Base-by-base conservation (phyloP, 208 protist genomes). In the Tritrichomonas musculus region DNA sequence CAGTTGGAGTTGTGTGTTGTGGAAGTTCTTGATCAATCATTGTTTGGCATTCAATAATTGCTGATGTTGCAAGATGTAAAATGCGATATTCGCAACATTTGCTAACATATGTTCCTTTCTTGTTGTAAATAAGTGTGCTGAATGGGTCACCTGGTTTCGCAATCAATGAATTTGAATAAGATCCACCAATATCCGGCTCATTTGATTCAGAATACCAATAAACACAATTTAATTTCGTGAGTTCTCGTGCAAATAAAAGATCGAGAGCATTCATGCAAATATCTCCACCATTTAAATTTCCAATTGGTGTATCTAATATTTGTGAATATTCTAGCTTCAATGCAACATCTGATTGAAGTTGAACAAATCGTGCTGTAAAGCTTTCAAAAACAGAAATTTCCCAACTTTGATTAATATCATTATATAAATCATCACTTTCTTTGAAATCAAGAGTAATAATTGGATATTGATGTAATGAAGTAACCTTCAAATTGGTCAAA, bases 1-100 rank as follows among this genome's bases (percentile, higher is more conserved):
- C 5, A 39, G 41, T 33, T 39, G 77, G 77, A 88, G 47, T 30
- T 39, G 33, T 47, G n/a, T 88, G 77, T 11, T 44, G 14, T 55
- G 77, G 77, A 20, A 88, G 30, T 8, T 30, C 33, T 57, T 50
- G 44, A 30, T 88, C 77, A 57, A 88, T 53, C 27, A 88, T 27
- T 55, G 77, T n/a, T 47, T 88, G 77, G n/a, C 77, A 49, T 57
- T 88, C 77, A 49, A 88, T 88, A 50, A 88, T 47, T 39, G 77
- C 77, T 39, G 77, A 57, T 22, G 47, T 47, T 17, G 41, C 41
- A 4, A 88, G 27, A 57, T 88, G 47, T 30, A 57, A 44, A 57
- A 88, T 33, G 53, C 77, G 25, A n/a, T 33, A 39, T 44, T 88
- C 47, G 4, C 33, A 27, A 50, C 77, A 88, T 14, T n/a, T 41